Percentiles rank a stretch among this genome's conserved stretches.
These are phyloP conservation scores for Hemileccinum hortonii DNA, from an alignment of 1,284 basidiomycete genomes.

Conservation along the genomic window DNA sequence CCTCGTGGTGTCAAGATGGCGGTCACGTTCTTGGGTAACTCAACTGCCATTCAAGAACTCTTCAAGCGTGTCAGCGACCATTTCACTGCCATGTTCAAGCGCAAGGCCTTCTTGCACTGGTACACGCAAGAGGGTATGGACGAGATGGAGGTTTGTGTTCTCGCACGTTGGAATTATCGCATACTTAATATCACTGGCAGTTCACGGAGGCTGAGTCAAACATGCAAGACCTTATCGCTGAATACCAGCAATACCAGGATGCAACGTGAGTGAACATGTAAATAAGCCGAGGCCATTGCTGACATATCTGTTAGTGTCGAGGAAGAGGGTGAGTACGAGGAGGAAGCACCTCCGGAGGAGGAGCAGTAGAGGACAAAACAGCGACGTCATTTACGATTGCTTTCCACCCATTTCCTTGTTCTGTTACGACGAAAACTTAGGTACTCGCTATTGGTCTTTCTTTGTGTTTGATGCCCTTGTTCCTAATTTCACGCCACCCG, in stretches of 20 bases:
- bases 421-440: conserved; percentile 37
- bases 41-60: conserved; percentile 94
- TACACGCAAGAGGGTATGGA: conserved; percentile 99
- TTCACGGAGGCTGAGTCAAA: conserved; percentile 96
- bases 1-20: conserved; percentile 94
- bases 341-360: conserved; percentile 61
- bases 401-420: conserved; percentile 15
- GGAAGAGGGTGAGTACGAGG: conserved; percentile 82
- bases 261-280: conserved; percentile 66
- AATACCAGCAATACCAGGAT: conserved; percentile 97
- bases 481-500: conserved; percentile 31
- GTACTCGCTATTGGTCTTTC: conserved; percentile 34
- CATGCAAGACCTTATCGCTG: conserved; percentile 92
- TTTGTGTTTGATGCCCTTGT: conserved; percentile 31
- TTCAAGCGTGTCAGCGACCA: conserved; percentile 98
- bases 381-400: conserved; percentile 17
- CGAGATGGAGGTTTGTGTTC: conserved; percentile 81
- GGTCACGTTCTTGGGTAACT: conserved; percentile 97
- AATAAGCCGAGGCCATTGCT: neutral
- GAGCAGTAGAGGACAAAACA: conserved; percentile 43
- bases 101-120: conserved; percentile 99
- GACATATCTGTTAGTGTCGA: conserved; percentile 50
- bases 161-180: neutral
- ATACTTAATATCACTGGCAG: conserved; percentile 36
- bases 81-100: conserved; percentile 99